These are phyloP conservation scores for Umbilicaria muhlenbergii DNA, from an alignment of 495 filamentous ascomycete species.

Conservation along the genomic window DNA sequence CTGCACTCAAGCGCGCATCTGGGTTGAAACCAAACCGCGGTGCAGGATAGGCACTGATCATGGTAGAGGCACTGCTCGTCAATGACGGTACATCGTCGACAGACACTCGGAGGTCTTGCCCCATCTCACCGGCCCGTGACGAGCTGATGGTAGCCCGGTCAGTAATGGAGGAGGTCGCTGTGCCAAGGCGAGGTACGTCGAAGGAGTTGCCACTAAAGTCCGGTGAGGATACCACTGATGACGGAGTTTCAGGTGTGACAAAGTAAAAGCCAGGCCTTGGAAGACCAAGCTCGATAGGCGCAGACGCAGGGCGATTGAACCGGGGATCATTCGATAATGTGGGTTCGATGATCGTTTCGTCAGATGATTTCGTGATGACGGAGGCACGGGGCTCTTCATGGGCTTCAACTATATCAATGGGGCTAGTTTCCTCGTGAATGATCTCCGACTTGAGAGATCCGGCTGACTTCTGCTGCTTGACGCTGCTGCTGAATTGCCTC, in stretches of 20 bases:
- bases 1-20: conserved; percentile 32
- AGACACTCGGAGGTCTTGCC: conserved; percentile 53
- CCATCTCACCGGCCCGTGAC: conserved; percentile 40
- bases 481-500: conserved; percentile 10
- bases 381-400: conserved; percentile 25
- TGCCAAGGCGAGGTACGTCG: conserved; percentile 53
- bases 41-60: conserved; percentile 42
- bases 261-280: conserved; percentile 10
- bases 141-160: conserved; percentile 43
- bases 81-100: conserved; percentile 79
- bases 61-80: conserved; percentile 74
- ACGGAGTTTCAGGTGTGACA: conserved; percentile 14
- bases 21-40: conserved; percentile 31
- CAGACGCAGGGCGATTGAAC: conserved; percentile 31
- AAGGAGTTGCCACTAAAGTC: conserved; percentile 33
- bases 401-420: conserved; percentile 29
- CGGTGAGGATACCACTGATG: conserved; percentile 19
- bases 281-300: conserved; percentile 35
- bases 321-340: conserved; percentile 18
- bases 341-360: conserved; percentile 41
- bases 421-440: conserved; percentile 24
- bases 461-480: conserved; percentile 23
- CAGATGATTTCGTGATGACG: conserved; percentile 30
- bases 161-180: conserved; percentile 51
- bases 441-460: conserved; percentile 28